These are phyloP conservation scores for Hypoxylon perforatum DNA, from an alignment of 495 filamentous ascomycete genomes.

Conservation along the genomic window DNA sequence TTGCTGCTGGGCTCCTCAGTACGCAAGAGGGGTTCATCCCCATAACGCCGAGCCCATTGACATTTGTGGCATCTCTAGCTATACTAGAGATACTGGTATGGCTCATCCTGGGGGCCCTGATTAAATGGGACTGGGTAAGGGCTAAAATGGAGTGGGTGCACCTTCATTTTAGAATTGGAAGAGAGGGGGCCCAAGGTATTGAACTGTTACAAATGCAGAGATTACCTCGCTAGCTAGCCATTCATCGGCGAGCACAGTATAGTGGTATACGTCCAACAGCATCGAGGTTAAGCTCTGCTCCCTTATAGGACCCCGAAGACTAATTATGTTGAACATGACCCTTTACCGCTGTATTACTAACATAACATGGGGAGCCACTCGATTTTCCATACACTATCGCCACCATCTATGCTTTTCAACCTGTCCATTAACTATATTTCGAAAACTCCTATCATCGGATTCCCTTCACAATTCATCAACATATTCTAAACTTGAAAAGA, in stretches of 20 bases:
- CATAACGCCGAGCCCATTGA: neutral
- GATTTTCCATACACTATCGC: no score
- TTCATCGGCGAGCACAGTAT: neutral
- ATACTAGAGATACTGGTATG: neutral
- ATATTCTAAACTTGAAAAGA: no score
- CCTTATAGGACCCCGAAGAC: no score
- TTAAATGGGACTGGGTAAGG: neutral
- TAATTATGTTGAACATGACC: no score
- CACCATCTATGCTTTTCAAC: no score
- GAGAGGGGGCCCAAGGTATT: neutral
- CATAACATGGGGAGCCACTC: no score
- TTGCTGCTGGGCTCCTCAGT: neutral
- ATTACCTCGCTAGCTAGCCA: neutral
- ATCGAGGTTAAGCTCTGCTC: no score
- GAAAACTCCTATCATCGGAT: no score
- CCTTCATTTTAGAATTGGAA: neutral
- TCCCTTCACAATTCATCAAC: no score
- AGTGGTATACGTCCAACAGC: no score
- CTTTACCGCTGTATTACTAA: no score
- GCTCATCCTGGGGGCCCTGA: neutral
- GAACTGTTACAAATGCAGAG: neutral
- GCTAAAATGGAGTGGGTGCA: neutral
- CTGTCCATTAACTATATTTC: no score
- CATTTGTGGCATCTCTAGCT: neutral
- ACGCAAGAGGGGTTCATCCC: slow-evolving; percentile 2